A percentile compares a stretch with the other conserved stretches of the same genome.
Evolutionary conservation across 352 stramenopile species (phyloP).

Genomic region (Pythium myriotylum): DNA sequence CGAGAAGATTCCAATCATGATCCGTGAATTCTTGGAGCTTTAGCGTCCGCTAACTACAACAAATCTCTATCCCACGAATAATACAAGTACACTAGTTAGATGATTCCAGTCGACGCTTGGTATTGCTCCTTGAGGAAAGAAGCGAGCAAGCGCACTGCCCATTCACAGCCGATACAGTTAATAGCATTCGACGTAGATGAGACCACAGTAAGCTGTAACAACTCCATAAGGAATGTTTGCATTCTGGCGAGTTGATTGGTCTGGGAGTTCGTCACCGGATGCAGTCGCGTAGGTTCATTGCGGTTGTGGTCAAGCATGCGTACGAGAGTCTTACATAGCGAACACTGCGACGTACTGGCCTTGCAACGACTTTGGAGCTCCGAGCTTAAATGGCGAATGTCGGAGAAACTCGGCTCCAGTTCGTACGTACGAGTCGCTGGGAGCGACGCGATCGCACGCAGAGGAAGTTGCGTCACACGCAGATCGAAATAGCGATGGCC

Average conservation of each 20-base stretch:
- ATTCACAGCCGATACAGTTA: conserved; percentile 10
- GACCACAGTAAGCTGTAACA: not conserved
- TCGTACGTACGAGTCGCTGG: not conserved
- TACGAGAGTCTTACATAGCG: not conserved
- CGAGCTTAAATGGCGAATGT: not conserved
- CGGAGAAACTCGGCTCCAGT: too few relatives aligned
- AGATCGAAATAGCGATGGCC: not conserved
- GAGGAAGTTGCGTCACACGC: not conserved
- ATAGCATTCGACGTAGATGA: conserved; percentile 1
- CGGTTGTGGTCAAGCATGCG: conserved; percentile 1
- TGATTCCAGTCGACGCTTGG: conserved; percentile 4
- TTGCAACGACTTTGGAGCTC: not conserved
- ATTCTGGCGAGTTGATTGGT: not conserved
- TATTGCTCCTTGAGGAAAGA: conserved; percentile 9
- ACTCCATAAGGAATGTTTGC: not conserved
- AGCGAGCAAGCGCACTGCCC: not conserved
- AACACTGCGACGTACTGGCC: not conserved
- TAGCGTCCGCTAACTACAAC: not conserved
- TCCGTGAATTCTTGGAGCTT: conserved; percentile 13
- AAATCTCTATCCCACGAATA: not conserved
- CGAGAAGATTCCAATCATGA: conserved; percentile 17
- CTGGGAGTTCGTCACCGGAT: not conserved
- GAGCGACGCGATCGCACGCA: not conserved
- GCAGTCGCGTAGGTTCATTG: not conserved
- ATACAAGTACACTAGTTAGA: conserved; percentile 3